phyloP scores from a whole-genome alignment of 225 moss, liverwort and hornwort species.

The Bryum argenteum region DNA sequence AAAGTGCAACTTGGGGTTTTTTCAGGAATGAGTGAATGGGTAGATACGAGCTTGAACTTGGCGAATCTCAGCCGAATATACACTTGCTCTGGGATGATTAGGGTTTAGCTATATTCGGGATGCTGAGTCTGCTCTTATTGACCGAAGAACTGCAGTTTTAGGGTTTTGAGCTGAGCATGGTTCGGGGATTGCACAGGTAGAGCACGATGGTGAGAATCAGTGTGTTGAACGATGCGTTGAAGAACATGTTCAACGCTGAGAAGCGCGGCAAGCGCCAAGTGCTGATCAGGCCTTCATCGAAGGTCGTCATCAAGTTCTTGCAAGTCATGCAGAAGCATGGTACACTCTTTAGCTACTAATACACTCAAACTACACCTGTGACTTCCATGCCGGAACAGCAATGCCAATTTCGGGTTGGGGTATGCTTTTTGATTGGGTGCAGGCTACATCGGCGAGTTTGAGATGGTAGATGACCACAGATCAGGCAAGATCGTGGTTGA shows the following conservation, averaged over 20 bases:
- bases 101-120: no score
- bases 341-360: slow-evolving; percentile 21
- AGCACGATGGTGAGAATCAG: slow-evolving; percentile 87
- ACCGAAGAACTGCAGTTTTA: no score
- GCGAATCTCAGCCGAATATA: neutral
- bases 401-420: slow-evolving; percentile 2
- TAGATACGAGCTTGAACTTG: neutral
- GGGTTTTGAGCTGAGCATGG: neutral
- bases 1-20: neutral
- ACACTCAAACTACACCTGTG: no score
- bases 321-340: slow-evolving; percentile 91
- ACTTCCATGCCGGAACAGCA: neutral
- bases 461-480: slow-evolving; percentile 85
- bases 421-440: neutral
- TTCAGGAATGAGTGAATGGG: slow-evolving; percentile 8
- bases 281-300: slow-evolving; percentile 80
- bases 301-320: slow-evolving; percentile 88
- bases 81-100: neutral
- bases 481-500: slow-evolving; percentile 89
- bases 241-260: slow-evolving; percentile 95
- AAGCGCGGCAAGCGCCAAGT: slow-evolving; percentile 94
- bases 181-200: slow-evolving; percentile 31
- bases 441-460: slow-evolving; percentile 94
- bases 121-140: no score
- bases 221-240: slow-evolving; percentile 88